phyloP scores from a whole-genome alignment of 2,329 filamentous ascomycete genomes.

The Microcyclosporella mali region DNA sequence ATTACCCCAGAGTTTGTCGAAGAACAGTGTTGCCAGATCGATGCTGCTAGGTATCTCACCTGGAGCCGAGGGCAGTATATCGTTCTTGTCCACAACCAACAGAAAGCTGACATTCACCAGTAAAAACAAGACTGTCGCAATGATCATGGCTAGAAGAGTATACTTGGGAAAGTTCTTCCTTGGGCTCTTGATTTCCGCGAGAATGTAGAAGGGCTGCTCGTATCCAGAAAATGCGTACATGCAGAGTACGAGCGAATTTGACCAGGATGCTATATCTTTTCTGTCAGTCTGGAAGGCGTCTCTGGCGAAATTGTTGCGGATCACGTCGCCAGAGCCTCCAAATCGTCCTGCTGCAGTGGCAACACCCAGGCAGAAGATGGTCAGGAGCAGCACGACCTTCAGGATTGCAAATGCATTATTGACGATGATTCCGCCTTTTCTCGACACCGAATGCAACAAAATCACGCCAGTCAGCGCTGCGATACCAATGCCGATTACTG shows the following conservation, averaged over 20 bases:
- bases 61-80: slow-evolving; percentile 5
- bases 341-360: slow-evolving; percentile 21
- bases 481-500: slow-evolving; percentile 46
- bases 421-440: slow-evolving; percentile 46
- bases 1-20: slow-evolving; percentile 18
- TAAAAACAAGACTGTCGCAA: slow-evolving; percentile 21
- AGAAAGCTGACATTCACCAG: slow-evolving; percentile 30
- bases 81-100: slow-evolving; percentile 23
- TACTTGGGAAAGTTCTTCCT: slow-evolving; percentile 32
- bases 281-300: slow-evolving; percentile 22
- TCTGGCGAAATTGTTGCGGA: slow-evolving; percentile 24
- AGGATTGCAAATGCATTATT: slow-evolving; percentile 48
- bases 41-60: slow-evolving; percentile 5
- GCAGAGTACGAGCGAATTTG: slow-evolving; percentile 40
- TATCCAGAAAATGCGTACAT: slow-evolving; percentile 40
- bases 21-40: slow-evolving; percentile 29
- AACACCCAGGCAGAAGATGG: slow-evolving; percentile 40
- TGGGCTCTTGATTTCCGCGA: slow-evolving; percentile 38
- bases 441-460: slow-evolving; percentile 44
- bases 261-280: slow-evolving; percentile 28
- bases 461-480: slow-evolving; percentile 40
- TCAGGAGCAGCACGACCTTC: slow-evolving; percentile 45
- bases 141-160: slow-evolving; percentile 31
- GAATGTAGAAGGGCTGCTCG: slow-evolving; percentile 43
- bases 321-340: slow-evolving; percentile 13